Base-by-base conservation (phyloP, 371 early-diverging fungal species). In the Mortierella sp. region DNA sequence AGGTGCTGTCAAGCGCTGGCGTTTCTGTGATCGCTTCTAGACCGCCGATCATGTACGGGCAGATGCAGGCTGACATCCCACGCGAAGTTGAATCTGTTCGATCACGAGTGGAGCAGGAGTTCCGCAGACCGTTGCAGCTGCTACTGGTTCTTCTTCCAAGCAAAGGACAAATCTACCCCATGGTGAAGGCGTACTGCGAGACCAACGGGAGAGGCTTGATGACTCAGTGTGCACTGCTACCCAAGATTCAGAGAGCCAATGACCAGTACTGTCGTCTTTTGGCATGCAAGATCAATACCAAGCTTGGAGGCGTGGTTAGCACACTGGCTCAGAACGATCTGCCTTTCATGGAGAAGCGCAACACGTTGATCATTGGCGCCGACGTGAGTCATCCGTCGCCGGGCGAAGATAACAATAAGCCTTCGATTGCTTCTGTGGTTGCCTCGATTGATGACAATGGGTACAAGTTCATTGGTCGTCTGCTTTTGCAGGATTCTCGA, bases 401-500 rank as follows among this genome's bases (percentile, higher is more conserved):
- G 2, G 81, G 79, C 25, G 82, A 80, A 25, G 58, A 63, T 13
- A 60, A 60, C 21, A 58, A 63, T 13, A 60, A 60, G 24, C 77
- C 82, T 2, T 81, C 83, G 13, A 51, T 63, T 0, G 73, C 57
- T 0, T 55, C 73, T 3, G 63, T 72, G 1, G 73, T 72, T 6
- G 67, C 66, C 1, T 85, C 90, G 8, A 81, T 86, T 56, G 91
- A 94, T 72, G 78, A 85, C 8, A 76, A 87, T 51, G 88, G 87
- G 31, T 82, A 86, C 47, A 83, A 85, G 44, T 94, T 87, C 48
- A 80, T 86, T 1, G 88, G 92, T 7, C 76, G 86, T 16, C 73
- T 91, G 19, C 79, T 86, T 44, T 70, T 86, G 24, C 95, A 94
- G 65, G 81, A 82, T 7, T 79, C 85, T 31, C 82, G 91, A 47